A percentile compares a stretch with the other conserved stretches of the same genome.
Conservation (phyloP, 257 asterid genomes). For the Striga asiatica region DNA sequence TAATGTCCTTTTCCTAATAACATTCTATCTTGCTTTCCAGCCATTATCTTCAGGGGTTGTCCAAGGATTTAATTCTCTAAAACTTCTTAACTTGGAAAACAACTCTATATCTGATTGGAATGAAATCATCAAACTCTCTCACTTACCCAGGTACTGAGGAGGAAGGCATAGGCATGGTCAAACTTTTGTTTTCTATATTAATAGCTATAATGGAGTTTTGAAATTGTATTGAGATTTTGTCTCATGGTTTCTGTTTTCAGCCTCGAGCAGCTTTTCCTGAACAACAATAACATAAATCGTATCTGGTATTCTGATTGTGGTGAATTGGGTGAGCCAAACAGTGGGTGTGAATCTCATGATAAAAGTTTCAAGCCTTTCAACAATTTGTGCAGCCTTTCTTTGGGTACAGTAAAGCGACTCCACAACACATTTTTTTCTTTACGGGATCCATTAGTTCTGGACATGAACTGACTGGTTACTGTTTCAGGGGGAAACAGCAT, state of each 20-base stretch:
- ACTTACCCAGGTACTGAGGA: constrained; percentile 44
- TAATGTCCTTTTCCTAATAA: neutral
- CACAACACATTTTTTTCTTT: neutral
- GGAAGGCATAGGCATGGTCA: neutral
- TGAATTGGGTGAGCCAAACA: constrained; percentile 21
- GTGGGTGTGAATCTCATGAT: constrained; percentile 26
- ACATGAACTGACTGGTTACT: constrained; percentile 16
- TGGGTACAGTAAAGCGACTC: constrained; percentile 42
- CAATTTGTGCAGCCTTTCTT: constrained; percentile 54
- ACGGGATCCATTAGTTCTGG: constrained; percentile 9
- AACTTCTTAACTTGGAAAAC: constrained; percentile 76
- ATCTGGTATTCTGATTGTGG: constrained; percentile 53
- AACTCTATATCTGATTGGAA: constrained; percentile 72
- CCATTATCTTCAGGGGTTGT: constrained; percentile 44
- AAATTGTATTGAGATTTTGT: constrained; percentile 11
- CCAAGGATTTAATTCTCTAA: constrained; percentile 65
- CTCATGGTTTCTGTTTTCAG: constrained; percentile 33
- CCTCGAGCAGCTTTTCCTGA: constrained; percentile 80
- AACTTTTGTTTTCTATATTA: constrained; percentile 2
- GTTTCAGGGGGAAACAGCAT: constrained; percentile 68
- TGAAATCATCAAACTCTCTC: constrained; percentile 68
- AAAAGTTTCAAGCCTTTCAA: constrained; percentile 41
- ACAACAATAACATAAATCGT: constrained; percentile 50
- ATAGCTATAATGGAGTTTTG: constrained; percentile 5
- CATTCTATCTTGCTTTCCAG: constrained; percentile 32